Percentiles rank a stretch among this genome's conserved stretches.
These are phyloP conservation scores for Coix lacrymajobi DNA, from an alignment of 176 grass and related monocot species.

Conservation along the genomic window DNA sequence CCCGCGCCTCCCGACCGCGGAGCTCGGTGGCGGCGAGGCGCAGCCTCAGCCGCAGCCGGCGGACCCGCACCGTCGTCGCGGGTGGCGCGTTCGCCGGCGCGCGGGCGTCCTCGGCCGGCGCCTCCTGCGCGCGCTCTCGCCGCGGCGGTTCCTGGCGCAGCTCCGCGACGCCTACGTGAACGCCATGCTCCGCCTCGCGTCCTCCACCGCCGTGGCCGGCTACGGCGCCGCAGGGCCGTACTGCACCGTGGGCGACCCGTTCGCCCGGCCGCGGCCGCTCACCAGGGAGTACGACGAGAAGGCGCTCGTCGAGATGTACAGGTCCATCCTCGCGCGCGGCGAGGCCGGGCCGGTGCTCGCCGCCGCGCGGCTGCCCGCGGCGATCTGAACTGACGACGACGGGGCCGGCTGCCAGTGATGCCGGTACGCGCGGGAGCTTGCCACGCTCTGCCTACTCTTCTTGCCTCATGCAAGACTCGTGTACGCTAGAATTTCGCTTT, in stretches of 20 bases:
- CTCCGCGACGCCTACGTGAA: constrained; percentile 65
- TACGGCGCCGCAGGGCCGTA: constrained; percentile 5
- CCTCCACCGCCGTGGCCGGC: constrained; percentile 35
- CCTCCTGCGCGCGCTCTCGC: constrained; percentile 47
- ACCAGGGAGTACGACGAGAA: constrained; percentile 71
- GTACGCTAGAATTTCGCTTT: not conserved
- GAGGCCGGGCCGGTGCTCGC: constrained; percentile 4
- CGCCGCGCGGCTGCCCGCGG: not conserved
- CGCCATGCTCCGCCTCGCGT: constrained; percentile 63
- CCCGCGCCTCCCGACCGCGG: constrained; percentile 28
- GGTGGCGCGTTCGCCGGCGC: constrained; percentile 37
- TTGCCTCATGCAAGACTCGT: constrained; percentile 19
- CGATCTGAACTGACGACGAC: not conserved
- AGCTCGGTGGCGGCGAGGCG: constrained; percentile 22
- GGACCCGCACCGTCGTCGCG: not conserved
- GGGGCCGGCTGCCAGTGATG: not conserved
- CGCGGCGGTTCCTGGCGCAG: constrained; percentile 36
- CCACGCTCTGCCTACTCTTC: not conserved
- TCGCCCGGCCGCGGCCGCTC: constrained; percentile 8
- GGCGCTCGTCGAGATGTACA: constrained; percentile 73
- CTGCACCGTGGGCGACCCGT: constrained; percentile 19
- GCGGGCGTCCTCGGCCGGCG: constrained; percentile 9
- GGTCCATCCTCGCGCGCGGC: constrained; percentile 46
- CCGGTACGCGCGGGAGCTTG: not conserved
- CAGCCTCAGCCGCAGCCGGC: too few species aligned